These are phyloP conservation scores for Apiotrichum domesticum DNA, from an alignment of 1,284 basidiomycete species.

Conservation along the genomic window DNA sequence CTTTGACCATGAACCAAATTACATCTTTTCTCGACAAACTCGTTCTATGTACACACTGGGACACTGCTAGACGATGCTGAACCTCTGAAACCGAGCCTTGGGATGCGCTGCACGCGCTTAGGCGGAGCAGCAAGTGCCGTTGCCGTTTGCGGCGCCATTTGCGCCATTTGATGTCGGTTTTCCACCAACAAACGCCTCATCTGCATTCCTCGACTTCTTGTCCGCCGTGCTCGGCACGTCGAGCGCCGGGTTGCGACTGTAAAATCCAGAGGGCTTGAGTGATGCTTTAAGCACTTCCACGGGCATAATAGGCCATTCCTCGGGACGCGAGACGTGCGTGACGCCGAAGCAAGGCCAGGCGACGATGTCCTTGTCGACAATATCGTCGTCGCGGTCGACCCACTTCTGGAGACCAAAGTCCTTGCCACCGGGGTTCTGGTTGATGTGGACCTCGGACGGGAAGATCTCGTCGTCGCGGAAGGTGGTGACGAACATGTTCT, in stretches of 20 bases:
- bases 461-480: constrained; percentile 41
- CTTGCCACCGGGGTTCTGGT: constrained; percentile 34
- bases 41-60: no score
- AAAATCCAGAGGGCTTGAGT: constrained; percentile 78
- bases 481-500: constrained; percentile 48
- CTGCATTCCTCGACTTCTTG: constrained; percentile 31
- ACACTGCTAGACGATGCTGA: no score
- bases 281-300: constrained; percentile 66
- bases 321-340: constrained; percentile 32
- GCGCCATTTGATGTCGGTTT: constrained; percentile 6
- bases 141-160: constrained; percentile 3
- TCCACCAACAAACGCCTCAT: constrained; percentile 27
- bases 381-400: constrained; percentile 43
- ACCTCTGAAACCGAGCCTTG: no score
- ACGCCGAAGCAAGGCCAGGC: constrained; percentile 47
- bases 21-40: no score
- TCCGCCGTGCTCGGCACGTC: constrained; percentile 33
- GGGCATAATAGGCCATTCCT: constrained; percentile 64
- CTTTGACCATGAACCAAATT: no score
- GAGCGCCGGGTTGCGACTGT: constrained; percentile 46
- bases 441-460: constrained; percentile 45
- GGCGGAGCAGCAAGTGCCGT: constrained; percentile 2
- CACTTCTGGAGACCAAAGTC: constrained; percentile 37
- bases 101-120: no score
- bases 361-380: constrained; percentile 69